phyloP scores from a whole-genome alignment of 306 rosid genomes.

The Cajanus cajan region DNA sequence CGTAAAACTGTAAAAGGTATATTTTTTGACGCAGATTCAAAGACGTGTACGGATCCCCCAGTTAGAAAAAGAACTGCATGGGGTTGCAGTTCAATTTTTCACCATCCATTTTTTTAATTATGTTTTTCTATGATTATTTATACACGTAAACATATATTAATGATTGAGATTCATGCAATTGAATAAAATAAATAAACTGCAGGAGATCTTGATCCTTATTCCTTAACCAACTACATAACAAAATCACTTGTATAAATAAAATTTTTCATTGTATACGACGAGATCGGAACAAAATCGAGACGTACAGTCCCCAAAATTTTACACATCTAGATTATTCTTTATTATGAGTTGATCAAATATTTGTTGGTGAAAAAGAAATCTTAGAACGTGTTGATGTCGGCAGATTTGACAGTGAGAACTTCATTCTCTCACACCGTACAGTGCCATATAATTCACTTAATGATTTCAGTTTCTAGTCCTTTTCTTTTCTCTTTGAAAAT shows the following conservation, averaged over 20 bases:
- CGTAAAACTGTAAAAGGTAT: too few species aligned
- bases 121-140: too few species aligned
- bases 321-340: neutral
- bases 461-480: neutral
- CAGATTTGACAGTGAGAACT: constrained; percentile 18
- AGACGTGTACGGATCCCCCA: too few species aligned
- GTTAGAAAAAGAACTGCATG: too few species aligned
- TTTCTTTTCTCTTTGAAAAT: neutral
- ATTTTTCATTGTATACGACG: neutral
- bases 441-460: neutral
- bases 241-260: neutral
- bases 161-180: neutral
- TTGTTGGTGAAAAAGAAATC: neutral
- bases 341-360: neutral
- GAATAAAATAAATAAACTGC: neutral
- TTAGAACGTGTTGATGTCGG: constrained; percentile 13
- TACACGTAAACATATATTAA: too few species aligned
- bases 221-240: neutral
- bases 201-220: neutral
- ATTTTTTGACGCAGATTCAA: too few species aligned
- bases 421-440: neutral
- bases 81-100: too few species aligned
- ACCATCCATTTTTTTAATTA: too few species aligned
- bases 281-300: neutral
- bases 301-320: neutral